These are phyloP conservation scores for Beauveria caledonica DNA, from an alignment of 2,329 filamentous ascomycete species.

Conservation along the genomic window DNA sequence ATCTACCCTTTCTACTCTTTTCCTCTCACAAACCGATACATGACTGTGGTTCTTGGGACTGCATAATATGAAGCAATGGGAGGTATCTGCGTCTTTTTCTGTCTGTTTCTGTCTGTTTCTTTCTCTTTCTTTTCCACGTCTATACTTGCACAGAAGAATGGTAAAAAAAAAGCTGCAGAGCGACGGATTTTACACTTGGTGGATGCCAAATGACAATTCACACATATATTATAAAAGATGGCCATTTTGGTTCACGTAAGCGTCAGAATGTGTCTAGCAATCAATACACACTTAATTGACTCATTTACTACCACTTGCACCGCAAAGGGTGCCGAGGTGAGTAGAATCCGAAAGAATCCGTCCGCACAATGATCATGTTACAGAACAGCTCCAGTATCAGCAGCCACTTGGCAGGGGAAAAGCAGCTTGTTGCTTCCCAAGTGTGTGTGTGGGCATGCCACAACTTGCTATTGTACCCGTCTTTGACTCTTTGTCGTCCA, in stretches of 20 bases:
- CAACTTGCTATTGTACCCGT: background rate
- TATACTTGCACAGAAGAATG: slow-evolving; percentile 5
- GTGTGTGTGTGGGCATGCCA: background rate
- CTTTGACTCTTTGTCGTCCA: background rate
- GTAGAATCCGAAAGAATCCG: background rate
- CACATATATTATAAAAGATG: background rate
- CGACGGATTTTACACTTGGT: background rate
- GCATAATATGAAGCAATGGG: slow-evolving; percentile 6
- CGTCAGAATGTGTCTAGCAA: background rate
- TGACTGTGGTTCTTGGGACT: slow-evolving; percentile 1
- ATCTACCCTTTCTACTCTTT: background rate
- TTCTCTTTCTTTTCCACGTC: background rate
- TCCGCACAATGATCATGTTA: too few relatives aligned
- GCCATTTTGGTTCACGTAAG: background rate
- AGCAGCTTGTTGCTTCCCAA: too few relatives aligned
- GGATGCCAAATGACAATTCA: background rate
- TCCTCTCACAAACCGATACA: background rate
- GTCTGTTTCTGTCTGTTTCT: background rate
- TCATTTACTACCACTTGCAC: too few relatives aligned
- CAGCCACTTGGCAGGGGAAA: background rate
- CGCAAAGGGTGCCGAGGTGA: background rate
- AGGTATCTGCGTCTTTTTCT: background rate
- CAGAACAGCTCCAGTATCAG: background rate
- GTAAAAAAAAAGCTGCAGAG: slow-evolving; percentile 3
- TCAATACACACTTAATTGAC: background rate